A percentile compares a stretch with the other conserved stretches of the same genome.
These are phyloP conservation scores for Hypoxylon sp. DNA, from an alignment of 2,329 filamentous ascomycete species.

Conservation along the genomic window DNA sequence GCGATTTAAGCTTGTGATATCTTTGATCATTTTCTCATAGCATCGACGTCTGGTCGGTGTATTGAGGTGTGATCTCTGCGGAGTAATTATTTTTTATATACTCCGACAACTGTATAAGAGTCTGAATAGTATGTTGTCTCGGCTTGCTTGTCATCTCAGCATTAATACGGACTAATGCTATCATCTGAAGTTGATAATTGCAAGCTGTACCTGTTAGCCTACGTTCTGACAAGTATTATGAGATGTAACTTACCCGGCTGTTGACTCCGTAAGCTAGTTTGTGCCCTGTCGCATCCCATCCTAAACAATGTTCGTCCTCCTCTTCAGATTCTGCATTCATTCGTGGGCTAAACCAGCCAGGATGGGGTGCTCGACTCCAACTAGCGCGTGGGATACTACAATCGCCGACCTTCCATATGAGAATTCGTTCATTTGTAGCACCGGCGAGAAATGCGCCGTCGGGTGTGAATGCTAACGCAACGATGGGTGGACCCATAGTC, in stretches of 20 bases:
- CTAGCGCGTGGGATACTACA: constrained; percentile 65
- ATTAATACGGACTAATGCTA: too few relatives aligned
- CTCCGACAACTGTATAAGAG: too few relatives aligned
- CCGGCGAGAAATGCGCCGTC: constrained; percentile 71
- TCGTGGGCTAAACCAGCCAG: constrained; percentile 67
- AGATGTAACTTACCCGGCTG: constrained; percentile 61
- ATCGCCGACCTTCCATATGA: constrained; percentile 72
- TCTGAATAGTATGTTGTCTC: too few relatives aligned
- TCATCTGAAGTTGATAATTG: constrained; percentile 61
- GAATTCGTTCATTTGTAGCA: constrained; percentile 64
- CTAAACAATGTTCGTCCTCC: constrained; percentile 68
- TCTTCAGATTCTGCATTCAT: constrained; percentile 62
- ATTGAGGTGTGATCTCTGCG: too few relatives aligned
- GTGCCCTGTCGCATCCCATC: constrained; percentile 69
- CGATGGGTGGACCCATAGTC: constrained; percentile 67
- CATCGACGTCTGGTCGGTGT: too few relatives aligned
- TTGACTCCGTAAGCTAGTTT: constrained; percentile 71
- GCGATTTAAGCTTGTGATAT: too few relatives aligned
- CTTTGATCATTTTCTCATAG: too few relatives aligned
- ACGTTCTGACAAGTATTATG: neutral
- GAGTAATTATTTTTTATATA: too few relatives aligned
- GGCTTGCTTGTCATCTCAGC: too few relatives aligned
- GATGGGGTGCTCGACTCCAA: constrained; percentile 64
- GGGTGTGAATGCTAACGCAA: constrained; percentile 68
- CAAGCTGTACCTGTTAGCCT: constrained; percentile 51